Percentiles rank a stretch among this genome's conserved stretches.
Conservation (phyloP, 257 asterid species). For the Paulownia fortunei region DNA sequence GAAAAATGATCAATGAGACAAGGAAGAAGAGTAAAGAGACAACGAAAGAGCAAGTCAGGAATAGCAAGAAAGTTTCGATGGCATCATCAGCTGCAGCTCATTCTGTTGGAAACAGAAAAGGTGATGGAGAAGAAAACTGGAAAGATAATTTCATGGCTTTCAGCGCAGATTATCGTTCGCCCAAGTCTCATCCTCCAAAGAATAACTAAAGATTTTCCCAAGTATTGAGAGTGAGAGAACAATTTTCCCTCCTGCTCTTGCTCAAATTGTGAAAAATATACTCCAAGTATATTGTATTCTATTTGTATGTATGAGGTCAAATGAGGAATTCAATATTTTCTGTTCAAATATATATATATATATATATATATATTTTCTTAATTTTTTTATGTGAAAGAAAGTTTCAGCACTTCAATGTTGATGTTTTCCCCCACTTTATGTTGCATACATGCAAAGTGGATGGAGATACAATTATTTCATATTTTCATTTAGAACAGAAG, state of each 20-base stretch:
- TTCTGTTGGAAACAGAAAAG: conserved; percentile 36
- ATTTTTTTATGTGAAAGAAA: too few relatives aligned
- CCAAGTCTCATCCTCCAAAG: conserved; percentile 72
- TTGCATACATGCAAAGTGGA: too few relatives aligned
- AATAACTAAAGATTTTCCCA: conserved; percentile 60
- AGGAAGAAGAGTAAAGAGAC: background rate
- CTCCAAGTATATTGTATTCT: background rate
- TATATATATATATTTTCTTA: too few relatives aligned
- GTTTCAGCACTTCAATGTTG: too few relatives aligned
- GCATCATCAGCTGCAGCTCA: background rate
- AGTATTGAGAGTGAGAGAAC: conserved; percentile 35
- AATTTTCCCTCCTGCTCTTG: conserved; percentile 48
- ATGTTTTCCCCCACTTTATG: too few relatives aligned
- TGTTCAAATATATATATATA: too few relatives aligned
- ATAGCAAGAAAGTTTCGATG: conserved; percentile 2
- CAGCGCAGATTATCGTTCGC: conserved; percentile 63
- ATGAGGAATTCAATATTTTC: conserved; percentile 25
- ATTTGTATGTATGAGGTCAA: conserved; percentile 35
- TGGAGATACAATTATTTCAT: too few relatives aligned
- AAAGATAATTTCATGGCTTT: conserved; percentile 50
- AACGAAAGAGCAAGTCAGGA: background rate
- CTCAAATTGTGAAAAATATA: conserved; percentile 23
- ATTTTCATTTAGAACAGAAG: too few relatives aligned
- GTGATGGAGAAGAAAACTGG: conserved; percentile 29
- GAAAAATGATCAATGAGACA: conserved; percentile 42